phyloP scores from a whole-genome alignment of 805 yeast species.

The Candida andamanensis region DNA sequence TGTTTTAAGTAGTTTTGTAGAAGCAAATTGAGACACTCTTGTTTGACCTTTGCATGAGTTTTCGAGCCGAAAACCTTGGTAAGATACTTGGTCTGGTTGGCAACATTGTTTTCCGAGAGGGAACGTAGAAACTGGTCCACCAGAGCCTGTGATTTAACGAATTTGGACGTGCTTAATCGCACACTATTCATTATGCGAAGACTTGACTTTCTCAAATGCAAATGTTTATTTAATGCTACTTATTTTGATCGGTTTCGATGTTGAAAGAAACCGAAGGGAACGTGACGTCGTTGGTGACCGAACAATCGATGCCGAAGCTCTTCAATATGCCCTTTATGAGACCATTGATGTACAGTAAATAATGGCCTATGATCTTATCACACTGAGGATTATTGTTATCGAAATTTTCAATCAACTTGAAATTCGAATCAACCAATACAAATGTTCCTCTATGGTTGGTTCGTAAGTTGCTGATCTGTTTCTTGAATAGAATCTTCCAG shows the following conservation, averaged over 20 bases:
- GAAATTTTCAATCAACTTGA: conserved; percentile 52
- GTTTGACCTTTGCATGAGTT: conserved; percentile 2
- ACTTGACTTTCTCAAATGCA: too few species aligned
- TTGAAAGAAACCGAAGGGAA: conserved; percentile 69
- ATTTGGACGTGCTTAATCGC: too few species aligned
- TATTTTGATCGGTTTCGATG: conserved; percentile 51
- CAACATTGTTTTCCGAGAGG: conserved; percentile 1
- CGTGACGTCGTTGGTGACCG: conserved; percentile 59
- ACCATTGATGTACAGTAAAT: conserved; percentile 69
- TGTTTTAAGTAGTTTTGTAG: conserved; percentile 6
- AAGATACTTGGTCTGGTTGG: conserved; percentile 1
- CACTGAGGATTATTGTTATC: conserved; percentile 46
- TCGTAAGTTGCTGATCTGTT: conserved; percentile 86
- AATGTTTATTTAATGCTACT: too few species aligned
- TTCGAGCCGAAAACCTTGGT: neutral
- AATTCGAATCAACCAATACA: conserved; percentile 67
- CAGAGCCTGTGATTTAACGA: too few species aligned
- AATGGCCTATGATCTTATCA: conserved; percentile 47
- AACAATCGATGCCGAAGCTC: conserved; percentile 62
- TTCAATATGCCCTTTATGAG: conserved; percentile 66
- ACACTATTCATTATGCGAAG: too few species aligned
- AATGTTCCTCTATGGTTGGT: conserved; percentile 89
- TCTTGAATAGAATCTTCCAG: conserved; percentile 75
- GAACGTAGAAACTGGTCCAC: too few species aligned
- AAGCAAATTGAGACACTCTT: conserved; percentile 8